Percentiles rank a stretch among this genome's conserved stretches.
Evolutionary conservation across 2,329 filamentous ascomycete species (phyloP).

Genomic region (Alternaria solani): DNA sequence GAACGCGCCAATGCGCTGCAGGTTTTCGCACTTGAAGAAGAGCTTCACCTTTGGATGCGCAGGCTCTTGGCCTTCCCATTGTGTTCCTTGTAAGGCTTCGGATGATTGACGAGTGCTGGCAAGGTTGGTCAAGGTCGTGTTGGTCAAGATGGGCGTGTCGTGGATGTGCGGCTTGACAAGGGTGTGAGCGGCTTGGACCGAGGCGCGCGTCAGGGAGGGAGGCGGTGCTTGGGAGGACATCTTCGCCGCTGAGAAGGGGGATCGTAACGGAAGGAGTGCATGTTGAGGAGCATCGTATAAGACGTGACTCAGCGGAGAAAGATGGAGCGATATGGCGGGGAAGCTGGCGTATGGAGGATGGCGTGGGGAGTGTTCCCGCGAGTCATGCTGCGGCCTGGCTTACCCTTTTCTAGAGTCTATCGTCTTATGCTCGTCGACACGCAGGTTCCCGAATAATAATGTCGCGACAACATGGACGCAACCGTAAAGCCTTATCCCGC

Average conservation of each 20-base stretch:
- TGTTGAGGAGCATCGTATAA: constrained; percentile 7
- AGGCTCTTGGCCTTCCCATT: constrained; percentile 64
- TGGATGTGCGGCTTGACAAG: constrained; percentile 81
- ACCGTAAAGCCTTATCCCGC: neutral
- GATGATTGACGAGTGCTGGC: constrained; percentile 74
- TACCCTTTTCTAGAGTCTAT: too few relatives aligned
- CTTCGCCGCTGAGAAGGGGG: neutral
- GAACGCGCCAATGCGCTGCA: constrained; percentile 90
- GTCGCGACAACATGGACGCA: neutral
- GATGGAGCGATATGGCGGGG: neutral
- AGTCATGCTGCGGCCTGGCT: neutral
- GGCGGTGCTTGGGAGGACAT: constrained; percentile 30
- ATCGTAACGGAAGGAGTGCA: constrained; percentile 3
- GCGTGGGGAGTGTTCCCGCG: neutral
- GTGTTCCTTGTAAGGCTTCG: constrained; percentile 63
- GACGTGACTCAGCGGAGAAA: neutral
- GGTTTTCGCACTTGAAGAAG: constrained; percentile 96
- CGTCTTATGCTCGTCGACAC: neutral
- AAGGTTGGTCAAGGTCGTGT: constrained; percentile 74
- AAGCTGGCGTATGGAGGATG: neutral
- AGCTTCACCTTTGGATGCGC: constrained; percentile 73
- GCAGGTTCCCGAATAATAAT: neutral
- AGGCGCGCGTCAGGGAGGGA: constrained; percentile 73
- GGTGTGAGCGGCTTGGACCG: constrained; percentile 74
- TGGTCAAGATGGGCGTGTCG: constrained; percentile 83